phyloP scores from a whole-genome alignment of 257 asterid genomes.

The Solanum corneliomulleri region DNA sequence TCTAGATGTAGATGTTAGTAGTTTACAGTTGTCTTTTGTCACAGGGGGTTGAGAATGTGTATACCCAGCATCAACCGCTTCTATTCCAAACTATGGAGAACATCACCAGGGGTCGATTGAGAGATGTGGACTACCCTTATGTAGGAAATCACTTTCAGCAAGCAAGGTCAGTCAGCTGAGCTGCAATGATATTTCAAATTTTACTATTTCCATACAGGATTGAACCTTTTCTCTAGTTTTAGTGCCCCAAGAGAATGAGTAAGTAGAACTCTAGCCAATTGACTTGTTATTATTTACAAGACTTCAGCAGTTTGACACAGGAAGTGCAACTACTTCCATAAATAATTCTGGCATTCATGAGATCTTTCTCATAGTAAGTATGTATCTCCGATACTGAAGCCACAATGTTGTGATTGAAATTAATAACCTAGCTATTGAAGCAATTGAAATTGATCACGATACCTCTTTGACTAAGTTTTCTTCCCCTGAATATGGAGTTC shows the following conservation, averaged over 20 bases:
- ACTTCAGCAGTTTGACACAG: background rate
- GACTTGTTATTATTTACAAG: background rate
- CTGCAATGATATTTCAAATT: background rate
- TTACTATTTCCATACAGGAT: background rate
- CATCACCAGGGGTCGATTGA: slow-evolving; percentile 78
- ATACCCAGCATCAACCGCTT: slow-evolving; percentile 97
- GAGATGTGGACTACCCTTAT: slow-evolving; percentile 94
- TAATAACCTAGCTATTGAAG: background rate
- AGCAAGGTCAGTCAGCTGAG: slow-evolving; percentile 46
- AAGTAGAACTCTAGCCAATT: background rate
- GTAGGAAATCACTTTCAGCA: slow-evolving; percentile 94
- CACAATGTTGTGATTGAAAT: background rate
- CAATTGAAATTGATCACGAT: background rate
- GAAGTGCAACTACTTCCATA: background rate
- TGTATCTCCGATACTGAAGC: background rate
- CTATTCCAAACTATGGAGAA: slow-evolving; percentile 91
- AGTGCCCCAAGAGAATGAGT: background rate
- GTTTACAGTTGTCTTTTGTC: slow-evolving; percentile 8
- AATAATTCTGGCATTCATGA: background rate
- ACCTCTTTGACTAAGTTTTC: background rate
- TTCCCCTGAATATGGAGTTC: background rate
- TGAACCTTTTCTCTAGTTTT: background rate
- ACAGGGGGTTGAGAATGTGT: slow-evolving; percentile 96
- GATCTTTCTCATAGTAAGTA: background rate
- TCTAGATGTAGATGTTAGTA: background rate